Evolutionary conservation across 164 flowering plant genomes (phyloP).

Genomic region (Magnolia officinalis): DNA sequence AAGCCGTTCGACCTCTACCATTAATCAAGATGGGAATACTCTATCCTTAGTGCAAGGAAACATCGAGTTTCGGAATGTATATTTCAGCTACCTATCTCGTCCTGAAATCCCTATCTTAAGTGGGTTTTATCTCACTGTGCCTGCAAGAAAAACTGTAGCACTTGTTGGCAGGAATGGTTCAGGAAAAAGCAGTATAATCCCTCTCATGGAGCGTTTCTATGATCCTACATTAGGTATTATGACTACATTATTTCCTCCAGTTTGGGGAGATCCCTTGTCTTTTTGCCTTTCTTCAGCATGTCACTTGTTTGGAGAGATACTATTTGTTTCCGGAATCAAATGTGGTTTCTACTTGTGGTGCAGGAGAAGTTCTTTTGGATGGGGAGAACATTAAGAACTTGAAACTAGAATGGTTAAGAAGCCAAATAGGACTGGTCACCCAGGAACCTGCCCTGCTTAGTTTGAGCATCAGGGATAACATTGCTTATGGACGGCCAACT

Average conservation of each 20-base stretch:
- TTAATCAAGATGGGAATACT: conserved; percentile 68
- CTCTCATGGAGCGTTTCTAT: conserved; percentile 98
- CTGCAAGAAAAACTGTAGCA: conserved; percentile 93
- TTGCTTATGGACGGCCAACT: conserved; percentile 81
- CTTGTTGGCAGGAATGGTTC: conserved; percentile 99
- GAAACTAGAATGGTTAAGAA: conserved; percentile 88
- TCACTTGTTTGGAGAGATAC: neutral
- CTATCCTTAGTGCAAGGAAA: conserved; percentile 77
- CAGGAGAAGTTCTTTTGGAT: conserved; percentile 97
- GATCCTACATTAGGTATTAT: conserved; percentile 90
- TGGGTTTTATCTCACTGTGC: conserved; percentile 89
- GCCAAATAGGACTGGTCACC: conserved; percentile 92
- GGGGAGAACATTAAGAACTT: conserved; percentile 90
- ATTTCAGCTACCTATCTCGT: conserved; percentile 92
- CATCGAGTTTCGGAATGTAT: conserved; percentile 94
- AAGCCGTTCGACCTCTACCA: conserved; percentile 76
- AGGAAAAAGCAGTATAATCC: conserved; percentile 97
- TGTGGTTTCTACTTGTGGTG: conserved; percentile 18
- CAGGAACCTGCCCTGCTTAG: conserved; percentile 99
- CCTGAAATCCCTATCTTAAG: conserved; percentile 97
- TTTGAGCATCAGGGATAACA: conserved; percentile 89
- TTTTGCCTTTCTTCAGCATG: neutral
- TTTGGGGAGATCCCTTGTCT: neutral
- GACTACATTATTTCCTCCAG: neutral
- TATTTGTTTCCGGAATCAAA: neutral